A percentile compares a stretch with the other conserved stretches of the same genome.
Evolutionary conservation across 495 filamentous ascomycete genomes (phyloP).

Genomic region (Neurospora sp.): DNA sequence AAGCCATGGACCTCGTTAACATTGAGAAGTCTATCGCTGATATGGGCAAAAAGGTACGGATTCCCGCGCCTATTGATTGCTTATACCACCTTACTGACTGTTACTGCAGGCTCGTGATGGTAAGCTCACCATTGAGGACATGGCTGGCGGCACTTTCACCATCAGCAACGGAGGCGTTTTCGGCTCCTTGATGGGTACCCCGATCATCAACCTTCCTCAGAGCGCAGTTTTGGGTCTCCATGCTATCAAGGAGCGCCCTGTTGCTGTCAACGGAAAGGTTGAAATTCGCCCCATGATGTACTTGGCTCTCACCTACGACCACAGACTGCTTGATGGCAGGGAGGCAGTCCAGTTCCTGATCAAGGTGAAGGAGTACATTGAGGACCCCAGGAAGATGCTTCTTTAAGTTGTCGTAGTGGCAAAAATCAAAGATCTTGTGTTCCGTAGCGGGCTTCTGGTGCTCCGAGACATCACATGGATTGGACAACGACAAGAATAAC

Average conservation of each 20-base stretch:
- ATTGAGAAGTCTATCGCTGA: conserved; percentile 92
- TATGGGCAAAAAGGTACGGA: conserved; percentile 80
- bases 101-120: conserved; percentile 70
- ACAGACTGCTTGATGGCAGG: conserved; percentile 86
- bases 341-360: conserved; percentile 96
- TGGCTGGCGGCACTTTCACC: conserved; percentile 97
- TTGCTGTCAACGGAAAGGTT: conserved; percentile 82
- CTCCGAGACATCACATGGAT: background rate
- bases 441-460: background rate
- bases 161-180: conserved; percentile 85
- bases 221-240: conserved; percentile 95
- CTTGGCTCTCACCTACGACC: conserved; percentile 93
- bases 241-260: conserved; percentile 90
- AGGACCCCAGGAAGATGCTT: conserved; percentile 91
- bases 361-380: conserved; percentile 97
- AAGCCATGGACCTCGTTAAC: conserved; percentile 73
- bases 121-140: conserved; percentile 98
- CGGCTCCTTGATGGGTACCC: conserved; percentile 80
- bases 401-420: conserved; percentile 27
- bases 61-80: background rate
- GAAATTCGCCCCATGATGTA: conserved; percentile 99
- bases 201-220: conserved; percentile 98
- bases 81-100: conserved; percentile 10
- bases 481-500: background rate
- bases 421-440: background rate